Evolutionary conservation across 1,284 basidiomycete genomes (phyloP).

Genomic region (Xanthoconium separans): DNA sequence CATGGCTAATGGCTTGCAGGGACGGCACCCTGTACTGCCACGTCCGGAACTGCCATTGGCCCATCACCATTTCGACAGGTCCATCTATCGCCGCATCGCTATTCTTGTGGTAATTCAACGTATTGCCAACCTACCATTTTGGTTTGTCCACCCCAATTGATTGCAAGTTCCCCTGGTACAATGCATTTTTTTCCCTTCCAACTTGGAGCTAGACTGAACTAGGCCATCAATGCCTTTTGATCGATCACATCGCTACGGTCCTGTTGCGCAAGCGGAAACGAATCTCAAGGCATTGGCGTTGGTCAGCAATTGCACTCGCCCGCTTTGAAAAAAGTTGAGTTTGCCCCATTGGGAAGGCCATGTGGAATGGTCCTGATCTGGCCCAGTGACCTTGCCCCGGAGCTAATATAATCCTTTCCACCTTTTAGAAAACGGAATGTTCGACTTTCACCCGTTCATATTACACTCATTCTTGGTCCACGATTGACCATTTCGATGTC

Average conservation of each 20-base stretch:
- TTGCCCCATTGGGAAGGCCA: slow-evolving; percentile 8
- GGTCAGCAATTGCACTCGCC: slow-evolving; percentile 5
- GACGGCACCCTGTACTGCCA: slow-evolving; percentile 15
- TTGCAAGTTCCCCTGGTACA: neutral
- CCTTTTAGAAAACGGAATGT: neutral
- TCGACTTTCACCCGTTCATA: slow-evolving; percentile 5
- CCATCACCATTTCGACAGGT: slow-evolving; percentile 1
- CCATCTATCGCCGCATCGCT: slow-evolving; percentile 14
- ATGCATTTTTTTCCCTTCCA: neutral
- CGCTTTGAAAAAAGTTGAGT: slow-evolving; percentile 16
- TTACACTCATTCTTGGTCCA: slow-evolving; percentile 1
- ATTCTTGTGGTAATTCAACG: slow-evolving; percentile 7
- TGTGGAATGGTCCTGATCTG: slow-evolving; percentile 7
- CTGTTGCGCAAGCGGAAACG: slow-evolving; percentile 18
- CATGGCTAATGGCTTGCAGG: slow-evolving; percentile 16
- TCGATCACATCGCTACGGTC: slow-evolving; percentile 15
- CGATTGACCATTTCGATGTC: neutral
- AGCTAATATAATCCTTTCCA: slow-evolving; percentile 7
- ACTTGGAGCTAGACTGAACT: slow-evolving; percentile 8
- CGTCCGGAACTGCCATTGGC: neutral
- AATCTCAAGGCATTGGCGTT: slow-evolving; percentile 28
- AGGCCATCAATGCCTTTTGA: slow-evolving; percentile 12
- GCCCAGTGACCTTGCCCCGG: slow-evolving; percentile 10
- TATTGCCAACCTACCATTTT: neutral
- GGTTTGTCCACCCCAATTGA: neutral